Conservation (phyloP, 1,284 basidiomycete species). For the Cutaneotrichosporon dermatis region DNA sequence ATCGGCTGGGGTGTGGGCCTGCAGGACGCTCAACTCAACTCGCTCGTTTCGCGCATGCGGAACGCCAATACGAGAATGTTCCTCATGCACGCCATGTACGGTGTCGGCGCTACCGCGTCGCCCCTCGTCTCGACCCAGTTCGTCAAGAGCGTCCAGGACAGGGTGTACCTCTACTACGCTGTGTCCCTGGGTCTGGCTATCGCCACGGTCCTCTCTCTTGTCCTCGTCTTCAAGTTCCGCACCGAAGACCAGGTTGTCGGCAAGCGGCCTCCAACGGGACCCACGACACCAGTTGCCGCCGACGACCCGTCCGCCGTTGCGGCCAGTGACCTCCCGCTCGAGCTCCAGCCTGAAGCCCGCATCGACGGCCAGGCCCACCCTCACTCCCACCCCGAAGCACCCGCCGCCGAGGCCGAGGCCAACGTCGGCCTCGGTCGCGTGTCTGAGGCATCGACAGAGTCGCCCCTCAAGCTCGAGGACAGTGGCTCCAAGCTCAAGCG, state of each 20-base stretch:
- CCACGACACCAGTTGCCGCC: background rate
- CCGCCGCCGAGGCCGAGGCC: too few relatives aligned
- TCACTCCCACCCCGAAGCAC: background rate
- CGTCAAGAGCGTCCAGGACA: conserved; percentile 51
- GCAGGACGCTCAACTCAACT: conserved; percentile 49
- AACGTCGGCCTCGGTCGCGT: background rate
- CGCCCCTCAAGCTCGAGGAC: conserved; percentile 1
- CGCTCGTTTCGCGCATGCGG: conserved; percentile 29
- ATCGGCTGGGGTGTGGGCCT: conserved; percentile 61
- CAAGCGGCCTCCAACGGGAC: conserved; percentile 8
- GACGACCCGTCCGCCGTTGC: background rate
- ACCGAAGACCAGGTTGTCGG: conserved; percentile 54
- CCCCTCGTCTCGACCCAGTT: conserved; percentile 68
- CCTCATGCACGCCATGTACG: conserved; percentile 59
- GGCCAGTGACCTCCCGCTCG: background rate
- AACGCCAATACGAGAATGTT: conserved; percentile 57
- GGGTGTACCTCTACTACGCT: conserved; percentile 61
- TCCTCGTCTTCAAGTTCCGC: conserved; percentile 56
- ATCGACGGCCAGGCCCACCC: background rate
- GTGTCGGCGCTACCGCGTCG: conserved; percentile 62
- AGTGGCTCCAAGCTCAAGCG: conserved; percentile 39
- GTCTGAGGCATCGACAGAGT: background rate
- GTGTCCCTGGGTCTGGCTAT: conserved; percentile 58
- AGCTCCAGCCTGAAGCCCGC: background rate
- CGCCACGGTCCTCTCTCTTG: conserved; percentile 52